Conservation (phyloP, 306 rosid genomes). For the Malus fusca region DNA sequence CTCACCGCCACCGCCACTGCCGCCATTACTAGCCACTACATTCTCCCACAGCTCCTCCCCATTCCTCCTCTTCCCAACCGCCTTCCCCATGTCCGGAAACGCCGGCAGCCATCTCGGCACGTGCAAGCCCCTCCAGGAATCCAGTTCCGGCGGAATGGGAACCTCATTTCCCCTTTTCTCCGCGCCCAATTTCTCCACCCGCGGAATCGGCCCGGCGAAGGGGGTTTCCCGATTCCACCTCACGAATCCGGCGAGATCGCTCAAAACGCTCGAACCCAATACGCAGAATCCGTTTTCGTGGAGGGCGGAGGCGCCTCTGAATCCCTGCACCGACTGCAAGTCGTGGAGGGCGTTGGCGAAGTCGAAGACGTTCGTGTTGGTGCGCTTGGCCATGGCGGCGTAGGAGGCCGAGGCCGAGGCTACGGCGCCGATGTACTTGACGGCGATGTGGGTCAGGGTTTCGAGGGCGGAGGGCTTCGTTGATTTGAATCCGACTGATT, state of each 20-base stretch:
- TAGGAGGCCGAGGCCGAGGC: slow-evolving; percentile 38
- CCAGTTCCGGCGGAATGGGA: neutral
- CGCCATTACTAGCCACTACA: neutral
- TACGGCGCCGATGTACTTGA: slow-evolving; percentile 36
- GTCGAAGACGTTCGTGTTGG: slow-evolving; percentile 54
- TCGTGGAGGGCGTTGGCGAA: slow-evolving; percentile 54
- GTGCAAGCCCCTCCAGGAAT: slow-evolving; percentile 8
- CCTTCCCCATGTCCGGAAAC: slow-evolving; percentile 26
- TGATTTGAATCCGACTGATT: slow-evolving; percentile 42
- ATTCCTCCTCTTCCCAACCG: slow-evolving; percentile 25
- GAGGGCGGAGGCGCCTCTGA: slow-evolving; percentile 36
- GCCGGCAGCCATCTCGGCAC: slow-evolving; percentile 69
- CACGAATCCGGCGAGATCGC: slow-evolving; percentile 37
- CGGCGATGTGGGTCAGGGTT: slow-evolving; percentile 44
- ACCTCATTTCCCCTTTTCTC: neutral
- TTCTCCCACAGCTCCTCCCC: slow-evolving; percentile 70
- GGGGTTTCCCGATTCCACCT: slow-evolving; percentile 30
- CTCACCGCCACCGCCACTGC: slow-evolving; percentile 38
- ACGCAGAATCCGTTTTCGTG: slow-evolving; percentile 20
- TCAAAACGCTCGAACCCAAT: slow-evolving; percentile 36
- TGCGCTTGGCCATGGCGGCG: slow-evolving; percentile 46
- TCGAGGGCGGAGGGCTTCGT: slow-evolving; percentile 42
- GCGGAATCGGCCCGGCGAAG: slow-evolving; percentile 42
- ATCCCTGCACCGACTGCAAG: slow-evolving; percentile 35
- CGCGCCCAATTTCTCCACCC: neutral